These are phyloP conservation scores for Bacidia rubella DNA, from an alignment of 495 filamentous ascomycete genomes.

Conservation along the genomic window DNA sequence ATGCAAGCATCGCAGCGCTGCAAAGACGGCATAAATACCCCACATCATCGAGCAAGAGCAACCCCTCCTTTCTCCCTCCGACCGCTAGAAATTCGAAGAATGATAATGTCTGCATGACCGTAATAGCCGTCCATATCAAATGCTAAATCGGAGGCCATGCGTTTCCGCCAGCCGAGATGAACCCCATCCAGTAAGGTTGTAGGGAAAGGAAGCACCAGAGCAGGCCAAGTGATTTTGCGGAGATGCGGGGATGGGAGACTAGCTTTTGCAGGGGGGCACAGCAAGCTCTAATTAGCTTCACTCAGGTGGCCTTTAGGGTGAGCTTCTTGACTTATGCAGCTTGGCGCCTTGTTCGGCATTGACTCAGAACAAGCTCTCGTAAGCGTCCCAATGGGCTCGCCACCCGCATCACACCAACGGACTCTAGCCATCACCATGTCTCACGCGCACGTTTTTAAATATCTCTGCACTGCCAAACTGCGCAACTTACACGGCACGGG, in stretches of 20 bases:
- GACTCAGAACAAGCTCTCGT: no score
- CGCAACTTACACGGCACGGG: no score
- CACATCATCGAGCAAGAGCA: background rate
- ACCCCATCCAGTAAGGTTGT: background rate
- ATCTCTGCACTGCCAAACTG: no score
- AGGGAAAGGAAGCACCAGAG: no score
- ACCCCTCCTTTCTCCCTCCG: background rate
- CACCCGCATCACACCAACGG: background rate
- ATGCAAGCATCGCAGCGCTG: no score
- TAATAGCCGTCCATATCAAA: background rate
- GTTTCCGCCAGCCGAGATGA: conserved; percentile 2
- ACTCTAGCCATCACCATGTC: background rate
- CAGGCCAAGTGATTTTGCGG: background rate
- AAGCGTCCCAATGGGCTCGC: background rate
- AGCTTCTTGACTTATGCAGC: background rate
- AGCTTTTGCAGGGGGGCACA: background rate
- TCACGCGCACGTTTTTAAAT: no score
- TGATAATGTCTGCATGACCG: background rate
- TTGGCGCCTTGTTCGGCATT: background rate
- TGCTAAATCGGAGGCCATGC: background rate
- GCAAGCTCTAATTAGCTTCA: background rate
- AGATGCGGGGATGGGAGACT: background rate
- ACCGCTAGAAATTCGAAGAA: background rate
- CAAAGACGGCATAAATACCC: no score
- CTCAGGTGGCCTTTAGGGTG: no score